Percentiles rank a stretch among this genome's conserved stretches.
Conservation (phyloP, 495 filamentous ascomycete genomes). For the Lichina pygmaea region DNA sequence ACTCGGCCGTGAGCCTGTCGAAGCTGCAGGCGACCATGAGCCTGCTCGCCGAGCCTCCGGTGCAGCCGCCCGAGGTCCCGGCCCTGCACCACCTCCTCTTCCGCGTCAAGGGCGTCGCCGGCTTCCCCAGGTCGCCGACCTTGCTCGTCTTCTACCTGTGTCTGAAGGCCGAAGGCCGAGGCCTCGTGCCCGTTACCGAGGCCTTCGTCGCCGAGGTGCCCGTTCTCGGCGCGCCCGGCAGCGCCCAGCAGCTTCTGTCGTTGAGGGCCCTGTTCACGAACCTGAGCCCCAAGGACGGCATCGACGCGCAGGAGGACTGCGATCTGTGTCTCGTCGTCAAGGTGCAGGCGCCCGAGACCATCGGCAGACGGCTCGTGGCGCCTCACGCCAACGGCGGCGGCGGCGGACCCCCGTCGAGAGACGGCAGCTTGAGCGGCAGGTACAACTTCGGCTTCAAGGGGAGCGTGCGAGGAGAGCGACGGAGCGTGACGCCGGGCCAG, state of each 20-base stretch:
- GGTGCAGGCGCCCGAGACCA: conserved; percentile 34
- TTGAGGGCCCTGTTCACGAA: conserved; percentile 76
- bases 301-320: conserved; percentile 32
- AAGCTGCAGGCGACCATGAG: conserved; percentile 89
- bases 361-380: conserved; percentile 13
- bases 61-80: conserved; percentile 33
- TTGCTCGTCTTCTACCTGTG: conserved; percentile 62
- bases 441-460: conserved; percentile 4
- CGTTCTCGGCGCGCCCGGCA: conserved; percentile 35
- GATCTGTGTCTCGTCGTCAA: conserved; percentile 69
- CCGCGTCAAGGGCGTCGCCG: conserved; percentile 54
- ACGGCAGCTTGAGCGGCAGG: background rate
- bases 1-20: conserved; percentile 78
- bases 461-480: conserved; percentile 30
- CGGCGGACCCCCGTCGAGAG: background rate
- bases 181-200: conserved; percentile 48
- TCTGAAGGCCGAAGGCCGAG: conserved; percentile 31
- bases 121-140: conserved; percentile 39
- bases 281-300: conserved; percentile 54
- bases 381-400: too few relatives aligned
- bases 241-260: conserved; percentile 28
- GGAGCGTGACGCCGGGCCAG: conserved; percentile 62
- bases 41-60: conserved; percentile 56
- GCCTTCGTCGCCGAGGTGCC: conserved; percentile 58
- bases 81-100: conserved; percentile 65